A percentile compares a stretch with the other conserved stretches of the same genome.
These are phyloP conservation scores for Pyrus pyrifolia DNA, from an alignment of 306 rosid species.

Conservation along the genomic window DNA sequence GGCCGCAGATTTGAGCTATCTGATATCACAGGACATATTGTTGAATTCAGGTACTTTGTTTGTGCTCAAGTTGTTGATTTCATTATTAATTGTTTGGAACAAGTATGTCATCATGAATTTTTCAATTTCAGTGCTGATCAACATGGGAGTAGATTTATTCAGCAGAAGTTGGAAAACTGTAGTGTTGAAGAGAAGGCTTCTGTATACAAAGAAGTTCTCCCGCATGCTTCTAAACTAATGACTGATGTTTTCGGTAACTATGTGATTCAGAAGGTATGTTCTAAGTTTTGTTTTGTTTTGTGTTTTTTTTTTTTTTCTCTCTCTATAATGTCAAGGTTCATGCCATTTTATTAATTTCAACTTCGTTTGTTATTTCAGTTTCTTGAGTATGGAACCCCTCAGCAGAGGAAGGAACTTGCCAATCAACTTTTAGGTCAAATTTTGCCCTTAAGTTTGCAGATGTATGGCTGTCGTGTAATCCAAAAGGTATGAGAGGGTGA, in stretches of 20 bases:
- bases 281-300: too few species aligned
- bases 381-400: constrained; percentile 52
- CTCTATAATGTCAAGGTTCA: background rate
- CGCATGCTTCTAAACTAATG: constrained; percentile 50
- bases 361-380: constrained; percentile 27
- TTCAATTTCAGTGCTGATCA: constrained; percentile 51
- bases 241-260: constrained; percentile 66
- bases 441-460: constrained; percentile 59
- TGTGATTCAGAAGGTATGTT: constrained; percentile 60
- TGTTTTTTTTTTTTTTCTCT: background rate
- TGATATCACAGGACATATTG: constrained; percentile 51
- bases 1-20: constrained; percentile 41
- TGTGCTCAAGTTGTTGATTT: background rate
- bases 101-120: background rate
- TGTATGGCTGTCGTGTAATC: constrained; percentile 74
- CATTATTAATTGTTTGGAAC: background rate
- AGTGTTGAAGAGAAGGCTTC: constrained; percentile 49
- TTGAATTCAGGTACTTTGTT: constrained; percentile 51
- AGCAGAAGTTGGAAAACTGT: constrained; percentile 63
- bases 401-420: constrained; percentile 55
- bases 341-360: background rate
- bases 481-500: constrained; percentile 45
- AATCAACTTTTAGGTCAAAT: constrained; percentile 50
- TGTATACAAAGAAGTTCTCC: constrained; percentile 59
- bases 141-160: constrained; percentile 78